Conservation (phyloP, 768 basidiomycete species). For the Xanthoconium stramineum region DNA sequence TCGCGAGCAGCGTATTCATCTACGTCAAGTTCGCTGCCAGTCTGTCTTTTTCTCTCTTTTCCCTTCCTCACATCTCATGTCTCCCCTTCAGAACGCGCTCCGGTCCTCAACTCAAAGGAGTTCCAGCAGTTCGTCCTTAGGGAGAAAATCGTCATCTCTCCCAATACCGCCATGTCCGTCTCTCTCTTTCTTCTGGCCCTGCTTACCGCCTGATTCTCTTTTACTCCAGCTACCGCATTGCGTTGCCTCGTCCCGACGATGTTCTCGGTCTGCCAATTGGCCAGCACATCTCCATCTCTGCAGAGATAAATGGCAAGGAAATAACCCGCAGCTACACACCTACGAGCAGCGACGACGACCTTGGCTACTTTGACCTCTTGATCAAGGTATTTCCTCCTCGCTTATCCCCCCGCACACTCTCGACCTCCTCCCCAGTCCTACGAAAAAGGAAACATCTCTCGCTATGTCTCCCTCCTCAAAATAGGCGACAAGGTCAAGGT, state of each 20-base stretch:
- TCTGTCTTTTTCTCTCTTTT: conserved; percentile 27
- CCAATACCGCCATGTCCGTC: conserved; percentile 91
- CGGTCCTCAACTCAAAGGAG: conserved; percentile 65
- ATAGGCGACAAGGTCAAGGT: conserved; percentile 85
- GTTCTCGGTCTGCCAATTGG: conserved; percentile 93
- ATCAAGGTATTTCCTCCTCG: conserved; percentile 68
- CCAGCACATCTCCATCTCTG: conserved; percentile 91
- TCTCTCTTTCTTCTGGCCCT: background rate
- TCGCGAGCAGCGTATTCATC: conserved; percentile 48
- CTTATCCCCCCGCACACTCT: background rate
- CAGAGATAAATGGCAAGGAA: conserved; percentile 89
- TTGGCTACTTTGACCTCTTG: conserved; percentile 91
- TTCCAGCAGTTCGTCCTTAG: conserved; percentile 84
- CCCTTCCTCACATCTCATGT: background rate
- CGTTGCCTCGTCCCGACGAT: conserved; percentile 67
- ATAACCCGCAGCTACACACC: conserved; percentile 94
- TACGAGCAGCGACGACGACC: conserved; percentile 88
- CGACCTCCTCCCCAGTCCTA: conserved; percentile 59
- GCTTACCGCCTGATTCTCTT: background rate
- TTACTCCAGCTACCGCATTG: conserved; percentile 80
- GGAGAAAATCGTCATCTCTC: conserved; percentile 81
- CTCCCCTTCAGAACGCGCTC: conserved; percentile 51
- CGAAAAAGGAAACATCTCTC: conserved; percentile 96
- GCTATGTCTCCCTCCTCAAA: conserved; percentile 75
- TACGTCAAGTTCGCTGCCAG: conserved; percentile 49